These are phyloP conservation scores for Clonostachys byssicola DNA, from an alignment of 2,329 filamentous ascomycete species.

Conservation along the genomic window DNA sequence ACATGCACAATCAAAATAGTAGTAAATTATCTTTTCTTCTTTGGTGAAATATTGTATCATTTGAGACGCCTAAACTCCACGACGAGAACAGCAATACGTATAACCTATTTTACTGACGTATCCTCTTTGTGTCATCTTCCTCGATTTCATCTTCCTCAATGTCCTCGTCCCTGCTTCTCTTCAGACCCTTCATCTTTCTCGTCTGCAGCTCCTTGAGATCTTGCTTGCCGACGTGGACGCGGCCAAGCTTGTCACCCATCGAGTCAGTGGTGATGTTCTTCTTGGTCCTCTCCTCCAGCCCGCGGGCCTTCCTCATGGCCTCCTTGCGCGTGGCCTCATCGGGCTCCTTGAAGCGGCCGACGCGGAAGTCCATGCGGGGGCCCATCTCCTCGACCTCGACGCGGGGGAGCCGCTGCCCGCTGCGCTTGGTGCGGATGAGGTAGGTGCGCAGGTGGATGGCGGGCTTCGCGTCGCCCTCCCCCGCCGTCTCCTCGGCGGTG, in stretches of 20 bases:
- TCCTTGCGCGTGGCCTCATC: slow-evolving; percentile 81
- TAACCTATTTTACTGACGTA: slow-evolving; percentile 18
- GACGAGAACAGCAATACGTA: too few relatives aligned
- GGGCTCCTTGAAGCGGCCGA: slow-evolving; percentile 76
- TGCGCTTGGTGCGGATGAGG: slow-evolving; percentile 79
- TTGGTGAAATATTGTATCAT: too few relatives aligned
- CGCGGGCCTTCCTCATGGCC: slow-evolving; percentile 81
- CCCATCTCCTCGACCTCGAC: slow-evolving; percentile 96
- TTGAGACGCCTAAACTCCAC: too few relatives aligned
- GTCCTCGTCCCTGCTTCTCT: slow-evolving; percentile 63
- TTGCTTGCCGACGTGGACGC: slow-evolving; percentile 87
- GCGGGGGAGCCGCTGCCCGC: slow-evolving; percentile 79
- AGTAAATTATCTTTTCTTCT: too few relatives aligned
- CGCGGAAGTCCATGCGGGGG: slow-evolving; percentile 84
- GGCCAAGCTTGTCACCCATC: slow-evolving; percentile 94
- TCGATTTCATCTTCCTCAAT: slow-evolving; percentile 3
- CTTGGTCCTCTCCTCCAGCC: slow-evolving; percentile 73
- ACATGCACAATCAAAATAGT: too few relatives aligned
- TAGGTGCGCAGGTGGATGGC: slow-evolving; percentile 72
- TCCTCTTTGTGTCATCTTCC: slow-evolving; percentile 29
- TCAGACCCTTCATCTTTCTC: slow-evolving; percentile 98
- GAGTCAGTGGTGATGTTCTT: slow-evolving; percentile 93
- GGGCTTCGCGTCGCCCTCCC: slow-evolving; percentile 43
- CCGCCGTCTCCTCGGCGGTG: slow-evolving; percentile 61
- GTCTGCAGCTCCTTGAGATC: slow-evolving; percentile 86